phyloP scores from a whole-genome alignment of 495 filamentous ascomycete species.

The Penicillium longicatenatum region DNA sequence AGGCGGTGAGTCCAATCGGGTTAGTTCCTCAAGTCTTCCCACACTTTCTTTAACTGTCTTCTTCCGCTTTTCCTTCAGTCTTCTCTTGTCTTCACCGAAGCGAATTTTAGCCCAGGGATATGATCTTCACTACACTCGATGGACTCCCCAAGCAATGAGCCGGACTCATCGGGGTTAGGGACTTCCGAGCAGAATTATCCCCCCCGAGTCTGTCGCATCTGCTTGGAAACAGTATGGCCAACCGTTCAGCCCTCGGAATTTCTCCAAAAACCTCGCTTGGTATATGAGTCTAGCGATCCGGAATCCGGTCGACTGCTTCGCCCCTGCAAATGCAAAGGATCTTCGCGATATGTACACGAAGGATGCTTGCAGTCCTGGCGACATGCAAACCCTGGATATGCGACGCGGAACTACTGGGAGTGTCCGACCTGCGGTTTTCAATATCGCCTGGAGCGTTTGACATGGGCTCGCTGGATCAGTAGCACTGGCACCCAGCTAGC shows the following conservation, averaged over 20 bases:
- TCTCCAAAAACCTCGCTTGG: constrained; percentile 63
- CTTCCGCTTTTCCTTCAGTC: neutral
- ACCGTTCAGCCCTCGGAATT: constrained; percentile 70
- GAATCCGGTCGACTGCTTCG: constrained; percentile 79
- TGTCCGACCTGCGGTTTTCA: constrained; percentile 87
- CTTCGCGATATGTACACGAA: constrained; percentile 91
- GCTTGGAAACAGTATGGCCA: constrained; percentile 79
- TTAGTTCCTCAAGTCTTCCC: constrained; percentile 10
- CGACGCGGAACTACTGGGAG: constrained; percentile 73
- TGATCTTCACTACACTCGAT: neutral
- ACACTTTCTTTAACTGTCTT: constrained; percentile 11
- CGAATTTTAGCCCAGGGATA: neutral
- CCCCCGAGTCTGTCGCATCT: constrained; percentile 86
- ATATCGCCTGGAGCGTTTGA: constrained; percentile 79
- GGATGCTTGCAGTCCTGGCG: constrained; percentile 91
- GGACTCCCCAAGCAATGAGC: constrained; percentile 19
- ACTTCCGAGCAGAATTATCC: constrained; percentile 54
- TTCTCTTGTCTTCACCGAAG: neutral
- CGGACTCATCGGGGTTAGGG: constrained; percentile 13
- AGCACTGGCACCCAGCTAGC: constrained; percentile 63
- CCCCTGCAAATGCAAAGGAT: constrained; percentile 92
- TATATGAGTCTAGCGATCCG: constrained; percentile 74
- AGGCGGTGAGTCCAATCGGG: constrained; percentile 33
- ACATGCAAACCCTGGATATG: constrained; percentile 66
- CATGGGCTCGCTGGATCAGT: constrained; percentile 72